A percentile compares a stretch with the other conserved stretches of the same genome.
Evolutionary conservation across 768 basidiomycete species (phyloP).

Genomic region (Trametes sanguinea): DNA sequence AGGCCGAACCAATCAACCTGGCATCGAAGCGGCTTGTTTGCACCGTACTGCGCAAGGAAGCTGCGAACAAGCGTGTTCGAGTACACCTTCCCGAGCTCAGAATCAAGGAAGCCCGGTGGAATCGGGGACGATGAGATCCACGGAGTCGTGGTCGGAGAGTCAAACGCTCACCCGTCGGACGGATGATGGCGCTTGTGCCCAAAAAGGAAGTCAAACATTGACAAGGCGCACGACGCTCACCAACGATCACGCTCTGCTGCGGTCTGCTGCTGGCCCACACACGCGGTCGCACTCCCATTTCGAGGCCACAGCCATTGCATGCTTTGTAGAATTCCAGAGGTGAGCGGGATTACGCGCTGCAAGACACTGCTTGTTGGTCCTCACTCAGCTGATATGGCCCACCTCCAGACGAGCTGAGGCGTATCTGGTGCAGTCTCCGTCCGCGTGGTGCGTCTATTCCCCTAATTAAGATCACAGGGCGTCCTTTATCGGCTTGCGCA

Average conservation of each 20-base stretch:
- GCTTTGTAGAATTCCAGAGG: too few species aligned
- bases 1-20: slow-evolving; percentile 1
- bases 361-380: background rate
- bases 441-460: slow-evolving; percentile 15
- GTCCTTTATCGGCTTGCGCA: slow-evolving; percentile 11
- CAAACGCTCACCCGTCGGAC: background rate
- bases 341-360: too few species aligned
- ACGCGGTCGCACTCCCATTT: background rate
- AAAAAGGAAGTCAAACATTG: slow-evolving; percentile 12
- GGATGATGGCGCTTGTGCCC: slow-evolving; percentile 4
- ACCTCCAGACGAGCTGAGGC: background rate
- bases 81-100: background rate
- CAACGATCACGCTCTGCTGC: background rate
- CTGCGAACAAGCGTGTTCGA: background rate
- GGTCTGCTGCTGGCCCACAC: background rate
- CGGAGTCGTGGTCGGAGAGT: background rate
- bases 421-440: slow-evolving; percentile 7
- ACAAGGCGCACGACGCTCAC: background rate
- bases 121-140: background rate
- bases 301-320: too few species aligned
- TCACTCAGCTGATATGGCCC: background rate
- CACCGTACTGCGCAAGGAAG: background rate
- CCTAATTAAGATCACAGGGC: slow-evolving; percentile 23
- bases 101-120: background rate
- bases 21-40: background rate